Base-by-base conservation (phyloP, 441 rosid genomes). In the Bruguiera hainesii region DNA sequence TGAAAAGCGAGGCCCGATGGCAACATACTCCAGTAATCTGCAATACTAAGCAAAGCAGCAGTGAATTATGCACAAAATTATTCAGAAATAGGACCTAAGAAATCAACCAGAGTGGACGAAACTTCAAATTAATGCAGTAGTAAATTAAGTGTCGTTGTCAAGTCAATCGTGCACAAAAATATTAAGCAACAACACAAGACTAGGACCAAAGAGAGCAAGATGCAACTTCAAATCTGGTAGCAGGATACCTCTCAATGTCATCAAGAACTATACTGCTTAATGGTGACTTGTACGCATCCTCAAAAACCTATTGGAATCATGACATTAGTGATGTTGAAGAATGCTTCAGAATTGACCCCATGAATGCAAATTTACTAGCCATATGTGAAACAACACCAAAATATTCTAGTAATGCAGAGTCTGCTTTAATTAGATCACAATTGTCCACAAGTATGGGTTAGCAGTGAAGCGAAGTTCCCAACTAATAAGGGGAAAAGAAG, bases 281-380 rank as follows among this genome's bases (percentile, higher is more conserved):
- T 8, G 98, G 99, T 56, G 98, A 95, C 81, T 85, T 95, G 80
- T 92, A 95, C 15, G 99, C 99, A 79, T 95, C 99, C 83, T 95
- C 99, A 64, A 95, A 95, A 30, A 92, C 96, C 99, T 94, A 70
- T 51, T 51, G 67, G 67, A 60, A 71, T 26, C n/a, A 31, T 16
- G 20, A 76, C 31, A 65, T 61, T 61, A 65, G 56, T n/a, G 3
- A 52, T 4, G 2, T 20, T 20, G 26, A 57, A 62, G 31, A 52
- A 69, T 25, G 25, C 56, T 60, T 61, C 42, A 29, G 20, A 28
- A 49, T 63, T 61, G 15, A n/a, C 23, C 52, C 30, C 21, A 64
- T 13, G 48, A 28, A 60, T 29, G 15, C 49, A 63, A 63, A 9
- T 48, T n/a, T 10, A 59, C 63, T 50, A 78, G 68, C 51, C 63